A percentile compares a stretch with the other conserved stretches of the same genome.
Evolutionary conservation across 345 rosid genomes (phyloP).

Genomic region (Rhodomyrtus tomentosa): DNA sequence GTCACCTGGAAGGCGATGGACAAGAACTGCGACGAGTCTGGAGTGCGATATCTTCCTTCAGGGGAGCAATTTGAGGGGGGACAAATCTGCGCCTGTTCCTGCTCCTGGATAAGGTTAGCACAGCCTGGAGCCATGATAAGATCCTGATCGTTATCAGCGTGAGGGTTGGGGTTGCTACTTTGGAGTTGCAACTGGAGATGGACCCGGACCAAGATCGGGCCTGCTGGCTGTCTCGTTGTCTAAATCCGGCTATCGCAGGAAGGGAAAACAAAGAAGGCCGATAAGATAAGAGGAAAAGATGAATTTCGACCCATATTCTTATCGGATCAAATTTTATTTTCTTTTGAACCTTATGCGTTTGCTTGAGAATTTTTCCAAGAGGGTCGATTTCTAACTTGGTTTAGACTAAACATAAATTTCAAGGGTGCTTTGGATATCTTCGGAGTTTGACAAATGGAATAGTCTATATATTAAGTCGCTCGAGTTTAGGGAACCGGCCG

Average conservation of each 20-base stretch:
- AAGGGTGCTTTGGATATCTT: not conserved
- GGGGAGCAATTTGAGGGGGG: not conserved
- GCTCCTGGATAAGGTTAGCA: not conserved
- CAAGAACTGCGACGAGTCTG: not conserved
- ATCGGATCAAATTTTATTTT: no score
- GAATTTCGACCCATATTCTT: not conserved
- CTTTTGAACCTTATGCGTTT: no score
- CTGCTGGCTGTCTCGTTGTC: not conserved
- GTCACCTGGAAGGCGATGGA: not conserved
- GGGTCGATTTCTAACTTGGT: not conserved
- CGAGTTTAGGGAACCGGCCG: not conserved
- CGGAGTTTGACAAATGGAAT: not conserved
- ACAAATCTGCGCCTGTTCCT: not conserved
- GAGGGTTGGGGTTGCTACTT: no score
- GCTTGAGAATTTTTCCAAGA: not conserved
- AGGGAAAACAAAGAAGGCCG: not conserved
- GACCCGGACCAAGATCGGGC: not conserved
- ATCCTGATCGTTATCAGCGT: not conserved
- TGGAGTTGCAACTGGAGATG: not conserved
- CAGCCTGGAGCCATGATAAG: not conserved
- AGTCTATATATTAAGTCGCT: not conserved
- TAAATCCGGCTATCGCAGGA: not conserved
- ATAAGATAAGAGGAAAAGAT: not conserved
- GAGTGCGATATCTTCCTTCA: not conserved
- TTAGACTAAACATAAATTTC: not conserved